These are phyloP conservation scores for Apiospora hydei DNA, from an alignment of 2,329 filamentous ascomycete species.

Conservation along the genomic window DNA sequence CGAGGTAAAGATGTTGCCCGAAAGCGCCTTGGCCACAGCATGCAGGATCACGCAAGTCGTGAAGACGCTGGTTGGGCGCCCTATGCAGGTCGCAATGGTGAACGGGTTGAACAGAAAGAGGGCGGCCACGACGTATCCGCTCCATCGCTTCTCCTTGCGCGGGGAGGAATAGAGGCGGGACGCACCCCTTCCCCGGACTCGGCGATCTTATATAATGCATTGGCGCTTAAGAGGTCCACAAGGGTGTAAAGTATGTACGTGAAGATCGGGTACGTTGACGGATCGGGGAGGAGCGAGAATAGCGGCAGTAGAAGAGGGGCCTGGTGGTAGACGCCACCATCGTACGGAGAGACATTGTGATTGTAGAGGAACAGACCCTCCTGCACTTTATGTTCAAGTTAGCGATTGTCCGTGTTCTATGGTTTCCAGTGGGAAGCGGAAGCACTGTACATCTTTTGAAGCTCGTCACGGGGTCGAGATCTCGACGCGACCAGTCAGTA, in stretches of 20 bases:
- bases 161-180: constrained; percentile 81
- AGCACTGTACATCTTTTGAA: constrained; percentile 87
- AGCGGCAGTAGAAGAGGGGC: constrained; percentile 89
- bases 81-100: constrained; percentile 88
- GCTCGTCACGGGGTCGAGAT: constrained; percentile 95
- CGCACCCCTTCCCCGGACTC: constrained; percentile 80
- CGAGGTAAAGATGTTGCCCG: constrained; percentile 75
- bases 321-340: constrained; percentile 85
- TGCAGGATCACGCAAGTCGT: constrained; percentile 88
- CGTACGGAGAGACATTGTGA: constrained; percentile 95
- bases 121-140: constrained; percentile 77
- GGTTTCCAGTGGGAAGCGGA: not conserved
- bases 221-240: constrained; percentile 82
- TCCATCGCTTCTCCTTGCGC: constrained; percentile 77
- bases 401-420: not conserved
- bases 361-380: constrained; percentile 96
- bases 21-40: constrained; percentile 81
- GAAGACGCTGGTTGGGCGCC: constrained; percentile 86
- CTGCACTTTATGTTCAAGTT: constrained; percentile 67
- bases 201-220: constrained; percentile 80
- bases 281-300: constrained; percentile 85
- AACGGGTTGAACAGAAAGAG: constrained; percentile 96
- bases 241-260: constrained; percentile 82
- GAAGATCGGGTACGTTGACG: constrained; percentile 70
- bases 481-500: constrained; percentile 91